Evolutionary conservation across 1,284 basidiomycete genomes (phyloP).

Genomic region (Butyriboletus pseudospeciosus): DNA sequence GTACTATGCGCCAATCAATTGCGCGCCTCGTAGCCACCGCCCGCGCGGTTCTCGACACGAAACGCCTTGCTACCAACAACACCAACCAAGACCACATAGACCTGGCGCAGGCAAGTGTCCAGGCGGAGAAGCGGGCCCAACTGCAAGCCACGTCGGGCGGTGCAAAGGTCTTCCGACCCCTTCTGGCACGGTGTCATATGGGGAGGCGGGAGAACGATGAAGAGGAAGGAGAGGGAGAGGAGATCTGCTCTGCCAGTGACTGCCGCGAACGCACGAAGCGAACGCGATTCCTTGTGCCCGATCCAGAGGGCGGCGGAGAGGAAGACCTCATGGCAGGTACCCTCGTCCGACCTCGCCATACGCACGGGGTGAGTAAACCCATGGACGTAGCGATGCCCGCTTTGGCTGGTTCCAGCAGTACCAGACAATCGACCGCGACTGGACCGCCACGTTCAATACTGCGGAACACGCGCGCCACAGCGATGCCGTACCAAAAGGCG

Average conservation of each 20-base stretch:
- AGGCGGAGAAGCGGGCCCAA: too few relatives aligned
- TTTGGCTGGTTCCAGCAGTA: neutral
- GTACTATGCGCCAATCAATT: neutral
- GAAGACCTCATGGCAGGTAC: neutral
- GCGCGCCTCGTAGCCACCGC: neutral
- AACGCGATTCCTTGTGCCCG: conserved; percentile 13
- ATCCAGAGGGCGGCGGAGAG: neutral
- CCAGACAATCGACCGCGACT: neutral
- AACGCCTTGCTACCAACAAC: neutral
- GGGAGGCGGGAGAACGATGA: neutral
- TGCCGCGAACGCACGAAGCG: conserved; percentile 2
- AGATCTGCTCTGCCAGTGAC: too few relatives aligned
- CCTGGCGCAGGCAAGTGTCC: neutral
- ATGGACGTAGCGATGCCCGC: neutral
- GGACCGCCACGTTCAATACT: neutral
- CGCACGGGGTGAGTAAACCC: neutral
- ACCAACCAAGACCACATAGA: neutral
- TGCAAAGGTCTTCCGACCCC: neutral
- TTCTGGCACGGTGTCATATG: neutral
- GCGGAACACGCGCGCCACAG: neutral
- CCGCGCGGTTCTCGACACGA: neutral
- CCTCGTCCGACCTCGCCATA: neutral
- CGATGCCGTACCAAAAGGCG: neutral
- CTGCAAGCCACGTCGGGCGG: too few relatives aligned
- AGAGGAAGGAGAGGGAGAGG: neutral